phyloP scores from a whole-genome alignment of 805 yeast genomes.

The Saccharomycopsis schoenii region DNA sequence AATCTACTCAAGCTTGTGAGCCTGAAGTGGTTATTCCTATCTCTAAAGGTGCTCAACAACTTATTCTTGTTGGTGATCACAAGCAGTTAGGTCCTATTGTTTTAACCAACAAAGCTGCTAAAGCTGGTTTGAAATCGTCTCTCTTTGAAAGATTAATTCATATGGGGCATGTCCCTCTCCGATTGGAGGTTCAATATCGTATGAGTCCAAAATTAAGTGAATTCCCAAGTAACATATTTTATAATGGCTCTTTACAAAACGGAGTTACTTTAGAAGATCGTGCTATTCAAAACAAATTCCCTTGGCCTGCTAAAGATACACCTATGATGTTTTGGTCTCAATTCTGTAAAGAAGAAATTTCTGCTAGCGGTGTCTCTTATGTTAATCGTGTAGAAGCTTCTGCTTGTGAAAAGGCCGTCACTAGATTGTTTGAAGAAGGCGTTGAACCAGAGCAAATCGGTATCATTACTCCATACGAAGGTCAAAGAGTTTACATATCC shows the following conservation, averaged over 20 bases:
- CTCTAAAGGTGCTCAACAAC: conserved; percentile 82
- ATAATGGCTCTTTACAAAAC: conserved; percentile 85
- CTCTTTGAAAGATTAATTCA: conserved; percentile 77
- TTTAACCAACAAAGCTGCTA: conserved; percentile 66
- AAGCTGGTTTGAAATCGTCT: conserved; percentile 81
- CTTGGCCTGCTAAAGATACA: conserved; percentile 78
- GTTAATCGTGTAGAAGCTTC: conserved; percentile 83
- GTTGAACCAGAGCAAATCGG: conserved; percentile 77
- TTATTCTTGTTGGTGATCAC: conserved; percentile 88
- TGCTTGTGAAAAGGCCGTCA: conserved; percentile 73
- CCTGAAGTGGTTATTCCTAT: conserved; percentile 88
- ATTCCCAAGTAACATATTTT: conserved; percentile 84
- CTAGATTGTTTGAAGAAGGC: conserved; percentile 66
- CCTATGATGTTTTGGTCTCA: conserved; percentile 98
- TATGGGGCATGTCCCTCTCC: conserved; percentile 73
- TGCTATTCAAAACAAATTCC: conserved; percentile 47
- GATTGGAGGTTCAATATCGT: conserved; percentile 88
- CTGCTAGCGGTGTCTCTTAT: conserved; percentile 71
- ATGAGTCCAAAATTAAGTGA: conserved; percentile 87
- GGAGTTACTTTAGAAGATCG: conserved; percentile 80
- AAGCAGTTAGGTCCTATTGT: conserved; percentile 93
- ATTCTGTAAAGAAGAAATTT: conserved; percentile 81
- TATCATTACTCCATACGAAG: conserved; percentile 90
- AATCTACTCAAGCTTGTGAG: conserved; percentile 88
- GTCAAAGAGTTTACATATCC: conserved; percentile 74